Conservation (phyloP, 2,329 filamentous ascomycete genomes). For the Botryotinia narcissicola region DNA sequence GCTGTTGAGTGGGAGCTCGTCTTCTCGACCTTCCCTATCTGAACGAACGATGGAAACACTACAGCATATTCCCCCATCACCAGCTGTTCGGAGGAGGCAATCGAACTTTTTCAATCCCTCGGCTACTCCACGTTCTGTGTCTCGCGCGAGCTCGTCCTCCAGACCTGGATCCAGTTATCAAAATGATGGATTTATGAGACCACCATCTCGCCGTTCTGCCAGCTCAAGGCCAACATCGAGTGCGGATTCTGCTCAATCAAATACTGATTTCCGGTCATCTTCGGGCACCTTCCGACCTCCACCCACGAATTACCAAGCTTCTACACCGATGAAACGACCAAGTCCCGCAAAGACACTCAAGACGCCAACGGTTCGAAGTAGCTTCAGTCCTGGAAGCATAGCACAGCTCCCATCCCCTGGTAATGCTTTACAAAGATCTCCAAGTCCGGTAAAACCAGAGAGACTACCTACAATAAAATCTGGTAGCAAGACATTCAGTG, state of each 20-base stretch:
- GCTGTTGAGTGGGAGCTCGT: slow-evolving; percentile 3
- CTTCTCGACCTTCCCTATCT: slow-evolving; percentile 58
- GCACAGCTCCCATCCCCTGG: slow-evolving; percentile 40
- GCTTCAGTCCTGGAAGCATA: slow-evolving; percentile 24
- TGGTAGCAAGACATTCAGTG: slow-evolving; percentile 48
- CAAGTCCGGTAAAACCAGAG: slow-evolving; percentile 37
- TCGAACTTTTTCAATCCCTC: slow-evolving; percentile 71
- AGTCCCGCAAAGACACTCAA: slow-evolving; percentile 41
- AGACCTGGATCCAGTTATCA: slow-evolving; percentile 55
- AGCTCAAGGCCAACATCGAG: slow-evolving; percentile 56
- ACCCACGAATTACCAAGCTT: slow-evolving; percentile 43
- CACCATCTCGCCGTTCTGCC: slow-evolving; percentile 48
- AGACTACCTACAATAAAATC: slow-evolving; percentile 38
- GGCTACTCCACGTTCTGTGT: slow-evolving; percentile 55
- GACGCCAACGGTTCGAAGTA: slow-evolving; percentile 37
- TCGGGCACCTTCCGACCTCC: slow-evolving; percentile 46
- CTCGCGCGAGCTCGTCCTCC: slow-evolving; percentile 28
- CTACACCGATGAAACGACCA: slow-evolving; percentile 44
- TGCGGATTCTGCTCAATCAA: slow-evolving; percentile 44
- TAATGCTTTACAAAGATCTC: slow-evolving; percentile 37
- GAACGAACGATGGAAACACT: slow-evolving; percentile 87
- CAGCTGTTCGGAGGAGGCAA: slow-evolving; percentile 61
- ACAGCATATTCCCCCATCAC: slow-evolving; percentile 73
- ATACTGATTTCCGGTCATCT: slow-evolving; percentile 45
- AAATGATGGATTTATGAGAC: slow-evolving; percentile 54